phyloP scores from a whole-genome alignment of 352 stramenopile species.

The Phytophthora hybrid region DNA sequence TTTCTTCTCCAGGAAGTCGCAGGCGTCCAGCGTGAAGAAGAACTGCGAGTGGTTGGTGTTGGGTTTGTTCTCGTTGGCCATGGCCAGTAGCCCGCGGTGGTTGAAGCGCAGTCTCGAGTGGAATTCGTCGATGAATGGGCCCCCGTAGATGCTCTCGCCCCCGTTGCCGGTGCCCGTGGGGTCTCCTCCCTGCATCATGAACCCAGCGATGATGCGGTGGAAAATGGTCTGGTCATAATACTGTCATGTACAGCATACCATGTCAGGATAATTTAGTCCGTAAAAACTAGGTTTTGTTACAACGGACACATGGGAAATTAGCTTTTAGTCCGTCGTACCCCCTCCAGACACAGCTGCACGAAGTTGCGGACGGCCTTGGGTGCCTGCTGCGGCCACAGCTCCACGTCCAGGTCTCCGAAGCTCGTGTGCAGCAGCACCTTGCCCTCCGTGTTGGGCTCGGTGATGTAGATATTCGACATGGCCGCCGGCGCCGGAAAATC shows the following conservation, averaged over 20 bases:
- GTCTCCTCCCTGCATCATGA: slow-evolving; percentile 97
- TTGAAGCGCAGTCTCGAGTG: slow-evolving; percentile 96
- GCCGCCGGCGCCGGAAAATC: background rate
- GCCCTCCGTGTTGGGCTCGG: slow-evolving; percentile 95
- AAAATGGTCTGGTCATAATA: slow-evolving; percentile 98
- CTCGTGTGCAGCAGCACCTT: slow-evolving; percentile 98
- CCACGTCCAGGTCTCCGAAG: slow-evolving; percentile 97
- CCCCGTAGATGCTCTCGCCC: slow-evolving; percentile 81
- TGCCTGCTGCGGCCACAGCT: slow-evolving; percentile 97
- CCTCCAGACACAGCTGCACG: slow-evolving; percentile 92
- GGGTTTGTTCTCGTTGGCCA: slow-evolving; percentile 91
- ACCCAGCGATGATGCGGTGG: slow-evolving; percentile 95
- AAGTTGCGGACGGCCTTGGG: slow-evolving; percentile 95
- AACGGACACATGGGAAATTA: background rate
- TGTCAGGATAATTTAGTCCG: background rate
- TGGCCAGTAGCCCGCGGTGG: slow-evolving; percentile 95
- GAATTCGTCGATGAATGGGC: slow-evolving; percentile 92
- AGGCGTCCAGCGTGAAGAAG: slow-evolving; percentile 97
- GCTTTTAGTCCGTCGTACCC: slow-evolving; percentile 38
- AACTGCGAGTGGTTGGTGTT: slow-evolving; percentile 96
- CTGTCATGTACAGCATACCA: slow-evolving; percentile 41
- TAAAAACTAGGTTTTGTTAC: background rate
- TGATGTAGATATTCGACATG: slow-evolving; percentile 98
- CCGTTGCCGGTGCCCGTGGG: slow-evolving; percentile 87
- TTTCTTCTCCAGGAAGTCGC: slow-evolving; percentile 95